Base-by-base conservation (phyloP, 2,329 filamentous ascomycete genomes). In the Geosmithia morbida region DNA sequence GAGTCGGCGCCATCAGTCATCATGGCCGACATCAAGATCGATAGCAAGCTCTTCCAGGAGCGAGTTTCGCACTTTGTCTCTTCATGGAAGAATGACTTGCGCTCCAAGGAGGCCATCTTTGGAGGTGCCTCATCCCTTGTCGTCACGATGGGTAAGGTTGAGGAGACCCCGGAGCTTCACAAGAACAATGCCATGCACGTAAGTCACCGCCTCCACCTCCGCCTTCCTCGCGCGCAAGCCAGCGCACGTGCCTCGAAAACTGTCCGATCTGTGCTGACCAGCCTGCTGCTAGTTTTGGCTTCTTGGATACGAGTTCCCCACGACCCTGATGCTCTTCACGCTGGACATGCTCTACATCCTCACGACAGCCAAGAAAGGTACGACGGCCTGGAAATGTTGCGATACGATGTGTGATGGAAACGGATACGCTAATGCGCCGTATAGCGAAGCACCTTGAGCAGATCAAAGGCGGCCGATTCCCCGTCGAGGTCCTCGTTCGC, bases 171-270 rank as follows among this genome's bases (percentile, higher is more conserved):
- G 52, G 82, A 83, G 57, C 95, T 94, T 58, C 81, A 90, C 67
- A 98, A 98, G 74, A 94, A 89, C 60, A 95, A 95, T 65, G 88
- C 92, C 19, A 83, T 96, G 66, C 92, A 97, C 71, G 88, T 94
- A 74, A 62, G 83, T 59, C 22, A 19, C 2, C 30, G n/a, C 17
- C 29, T 17, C 20, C 14, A 5, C 7, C 22, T 20, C 5, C 3
- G 13, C 22, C 22, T 26, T 26, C 8, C 20, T 44, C 2, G 3
- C 43, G 13, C 16, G 7, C 43, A 16, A 45, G 7, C 7, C 20
- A n/a, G 41, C 33, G 19, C 43, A 14, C 19, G 19, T 8, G n/a
- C 8, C 22, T 8, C 8, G 22, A 26, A 26, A 22, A 22, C 5
- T 17, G 19, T 14, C 20, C 20, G 14, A n/a, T 6, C 26, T 16